Percentiles rank a stretch among this genome's conserved stretches.
Evolutionary conservation across 2,329 filamentous ascomycete genomes (phyloP).

Genomic region (Colletotrichum sp.): DNA sequence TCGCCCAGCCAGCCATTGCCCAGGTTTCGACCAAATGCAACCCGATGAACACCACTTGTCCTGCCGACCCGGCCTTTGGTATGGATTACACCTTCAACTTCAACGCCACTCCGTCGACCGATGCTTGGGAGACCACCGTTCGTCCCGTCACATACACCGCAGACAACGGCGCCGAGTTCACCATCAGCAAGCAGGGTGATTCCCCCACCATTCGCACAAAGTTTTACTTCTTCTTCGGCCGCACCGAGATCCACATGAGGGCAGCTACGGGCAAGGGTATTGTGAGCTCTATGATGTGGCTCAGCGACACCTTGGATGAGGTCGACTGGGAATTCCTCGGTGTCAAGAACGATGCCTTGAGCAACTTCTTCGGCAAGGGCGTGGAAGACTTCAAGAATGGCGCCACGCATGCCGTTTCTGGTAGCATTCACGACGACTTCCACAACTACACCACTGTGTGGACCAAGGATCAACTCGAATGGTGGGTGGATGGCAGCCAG

Average conservation of each 20-base stretch:
- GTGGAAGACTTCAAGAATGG: slow-evolving; percentile 67
- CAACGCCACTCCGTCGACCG: slow-evolving; percentile 63
- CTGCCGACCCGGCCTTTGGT: slow-evolving; percentile 73
- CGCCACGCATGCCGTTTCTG: slow-evolving; percentile 58
- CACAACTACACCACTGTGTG: slow-evolving; percentile 82
- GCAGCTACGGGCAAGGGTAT: slow-evolving; percentile 77
- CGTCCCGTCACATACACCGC: slow-evolving; percentile 67
- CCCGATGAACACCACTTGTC: slow-evolving; percentile 74
- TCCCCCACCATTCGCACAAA: slow-evolving; percentile 80
- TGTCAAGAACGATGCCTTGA: slow-evolving; percentile 67
- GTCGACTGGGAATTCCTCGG: slow-evolving; percentile 88
- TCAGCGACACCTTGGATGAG: slow-evolving; percentile 85
- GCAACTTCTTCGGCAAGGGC: slow-evolving; percentile 84
- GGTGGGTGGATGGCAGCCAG: slow-evolving; percentile 70
- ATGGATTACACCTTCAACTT: slow-evolving; percentile 67
- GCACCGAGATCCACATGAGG: slow-evolving; percentile 79
- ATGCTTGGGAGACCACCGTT: slow-evolving; percentile 72
- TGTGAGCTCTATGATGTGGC: slow-evolving; percentile 81
- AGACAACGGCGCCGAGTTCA: slow-evolving; percentile 72
- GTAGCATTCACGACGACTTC: slow-evolving; percentile 62
- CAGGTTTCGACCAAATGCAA: slow-evolving; percentile 83
- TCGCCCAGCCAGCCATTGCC: slow-evolving; percentile 58
- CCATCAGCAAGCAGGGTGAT: slow-evolving; percentile 71
- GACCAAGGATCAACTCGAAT: slow-evolving; percentile 70
- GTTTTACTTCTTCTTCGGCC: slow-evolving; percentile 88